These are phyloP conservation scores for Dimargaris xerosporica DNA, from an alignment of 192 early-diverging fungal genomes.

Conservation along the genomic window DNA sequence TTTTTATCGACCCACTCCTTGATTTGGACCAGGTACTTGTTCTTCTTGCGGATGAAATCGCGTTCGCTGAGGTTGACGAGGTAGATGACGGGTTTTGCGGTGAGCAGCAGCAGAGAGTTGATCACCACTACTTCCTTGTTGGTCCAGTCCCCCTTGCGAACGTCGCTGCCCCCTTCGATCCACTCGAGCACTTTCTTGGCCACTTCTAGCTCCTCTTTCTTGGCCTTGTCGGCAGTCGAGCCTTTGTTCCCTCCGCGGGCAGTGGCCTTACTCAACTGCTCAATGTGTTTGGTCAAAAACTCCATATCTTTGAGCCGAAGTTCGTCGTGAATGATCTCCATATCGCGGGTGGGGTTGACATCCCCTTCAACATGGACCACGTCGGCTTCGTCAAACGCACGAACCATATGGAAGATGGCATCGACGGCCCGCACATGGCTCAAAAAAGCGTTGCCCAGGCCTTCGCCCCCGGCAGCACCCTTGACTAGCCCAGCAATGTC, in stretches of 20 bases:
- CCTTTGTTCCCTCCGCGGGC: slow-evolving; percentile 62
- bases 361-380: slow-evolving; percentile 87
- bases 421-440: slow-evolving; percentile 77
- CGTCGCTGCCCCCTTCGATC: slow-evolving; percentile 68
- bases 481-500: slow-evolving; percentile 99
- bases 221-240: slow-evolving; percentile 68
- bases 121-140: slow-evolving; percentile 86
- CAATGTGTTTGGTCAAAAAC: slow-evolving; percentile 57
- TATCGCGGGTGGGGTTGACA: slow-evolving; percentile 80
- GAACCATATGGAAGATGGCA: slow-evolving; percentile 71
- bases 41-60: slow-evolving; percentile 89
- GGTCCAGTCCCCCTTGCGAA: slow-evolving; percentile 77
- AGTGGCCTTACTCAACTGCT: slow-evolving; percentile 48
- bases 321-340: slow-evolving; percentile 92
- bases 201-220: slow-evolving; percentile 72
- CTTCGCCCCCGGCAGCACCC: slow-evolving; percentile 61
- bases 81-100: slow-evolving; percentile 94
- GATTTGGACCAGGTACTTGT: slow-evolving; percentile 81
- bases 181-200: slow-evolving; percentile 61
- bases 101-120: slow-evolving; percentile 72
- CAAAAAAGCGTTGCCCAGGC: slow-evolving; percentile 89
- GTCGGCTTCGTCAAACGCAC: slow-evolving; percentile 84
- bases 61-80: slow-evolving; percentile 80
- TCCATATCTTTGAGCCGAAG: slow-evolving; percentile 88
- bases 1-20: slow-evolving; percentile 86